Evolutionary conservation across 345 rosid genomes (phyloP), one percentile per base, ranked within the genome.

Genomic region (Jatropha curcas): DNA sequence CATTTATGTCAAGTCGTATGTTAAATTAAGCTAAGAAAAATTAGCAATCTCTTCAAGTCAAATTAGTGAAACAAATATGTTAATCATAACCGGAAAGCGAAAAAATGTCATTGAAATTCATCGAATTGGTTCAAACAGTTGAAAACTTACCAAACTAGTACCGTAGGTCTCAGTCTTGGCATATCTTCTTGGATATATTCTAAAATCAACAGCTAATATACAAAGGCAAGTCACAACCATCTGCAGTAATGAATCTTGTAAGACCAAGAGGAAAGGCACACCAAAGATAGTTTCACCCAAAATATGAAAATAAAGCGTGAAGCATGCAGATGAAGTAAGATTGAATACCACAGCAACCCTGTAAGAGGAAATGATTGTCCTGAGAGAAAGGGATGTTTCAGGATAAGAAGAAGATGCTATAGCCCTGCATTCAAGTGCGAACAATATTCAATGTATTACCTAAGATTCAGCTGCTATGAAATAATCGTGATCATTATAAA

Each of bases 121-220:
- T 46, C 27, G n/a, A 65, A 14, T 0, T 27, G 22, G 14, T 55
- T 28, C 16, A 39, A 31, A 51, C 77, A 71, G 61, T 25, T 34
- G 61, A 75, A 41, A 63, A 62, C 87, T 78, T 84, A 92, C 98
- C 96, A 92, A 78, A 82, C 99, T 68, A 75, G 90, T 85, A 39
- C 94, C 98, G 34, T 87, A 92, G 41, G 89, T 89, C 85, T 91
- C 97, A 14, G 94, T 89, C 86, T 95, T 92, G 41, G 96, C 98
- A 22, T 88, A 84, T 85, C 84, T 86, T 80, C 98, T 84, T 1
- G 99, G 98, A 83, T 84, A 95, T 81, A 92, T 85, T 78, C 74
- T 87, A 76, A 95, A 92, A 67, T 95, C 99, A 68, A 92, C 99
- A 70, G 92, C 98, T 83, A 95, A 87, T 75, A 95, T 95, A 68